phyloP scores from a whole-genome alignment of 257 asterid genomes.

The Vinca minor region DNA sequence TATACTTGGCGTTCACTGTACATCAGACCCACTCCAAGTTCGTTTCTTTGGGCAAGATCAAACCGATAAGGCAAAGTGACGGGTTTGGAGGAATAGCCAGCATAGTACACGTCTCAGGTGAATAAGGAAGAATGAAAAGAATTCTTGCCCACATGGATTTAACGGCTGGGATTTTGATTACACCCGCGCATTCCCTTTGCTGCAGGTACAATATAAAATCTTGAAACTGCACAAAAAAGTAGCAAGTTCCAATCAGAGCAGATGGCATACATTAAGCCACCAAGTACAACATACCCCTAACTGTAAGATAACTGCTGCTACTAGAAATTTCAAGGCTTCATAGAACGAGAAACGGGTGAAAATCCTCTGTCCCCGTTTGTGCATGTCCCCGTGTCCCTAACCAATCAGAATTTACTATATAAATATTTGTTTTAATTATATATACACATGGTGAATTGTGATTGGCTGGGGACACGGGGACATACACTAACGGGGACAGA shows the following conservation, averaged over 20 bases:
- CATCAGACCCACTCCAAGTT: slow-evolving; percentile 42
- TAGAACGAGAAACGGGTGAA: no score
- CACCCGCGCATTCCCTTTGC: slow-evolving; percentile 97
- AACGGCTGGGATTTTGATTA: slow-evolving; percentile 71
- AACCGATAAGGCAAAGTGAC: slow-evolving; percentile 59
- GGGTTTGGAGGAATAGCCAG: slow-evolving; percentile 74
- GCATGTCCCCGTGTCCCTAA: no score
- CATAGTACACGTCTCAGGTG: slow-evolving; percentile 58
- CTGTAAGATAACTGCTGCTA: no score
- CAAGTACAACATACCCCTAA: not conserved
- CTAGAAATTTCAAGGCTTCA: no score
- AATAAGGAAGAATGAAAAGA: slow-evolving; percentile 76
- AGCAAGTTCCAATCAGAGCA: not conserved
- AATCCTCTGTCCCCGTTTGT: no score
- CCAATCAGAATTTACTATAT: no score
- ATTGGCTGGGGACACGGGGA: no score
- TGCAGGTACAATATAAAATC: slow-evolving; percentile 74
- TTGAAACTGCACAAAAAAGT: slow-evolving; percentile 54
- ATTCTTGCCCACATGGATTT: slow-evolving; percentile 75
- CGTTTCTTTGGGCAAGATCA: slow-evolving; percentile 79
- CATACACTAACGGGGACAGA: no score
- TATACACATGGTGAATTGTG: no score
- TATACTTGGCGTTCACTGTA: no score
- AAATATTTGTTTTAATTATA: no score
- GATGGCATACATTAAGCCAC: no score